Evolutionary conservation across 495 filamentous ascomycete genomes (phyloP).

Genomic region (Pyrenopolyporus hunteri): DNA sequence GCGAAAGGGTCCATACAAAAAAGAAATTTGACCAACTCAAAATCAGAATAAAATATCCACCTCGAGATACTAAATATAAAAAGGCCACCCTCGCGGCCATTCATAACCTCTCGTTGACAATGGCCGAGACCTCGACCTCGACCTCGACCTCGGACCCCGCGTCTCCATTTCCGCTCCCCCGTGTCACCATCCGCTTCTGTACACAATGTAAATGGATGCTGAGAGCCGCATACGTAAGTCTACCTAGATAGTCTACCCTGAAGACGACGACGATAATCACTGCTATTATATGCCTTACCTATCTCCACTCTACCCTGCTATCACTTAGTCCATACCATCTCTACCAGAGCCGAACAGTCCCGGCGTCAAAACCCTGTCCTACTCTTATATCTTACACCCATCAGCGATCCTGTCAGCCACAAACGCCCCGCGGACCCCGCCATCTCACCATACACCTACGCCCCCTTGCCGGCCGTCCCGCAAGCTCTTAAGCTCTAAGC

Average conservation of each 20-base stretch:
- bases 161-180: constrained; percentile 55
- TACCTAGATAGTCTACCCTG: constrained; percentile 2
- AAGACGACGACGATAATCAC: not conserved
- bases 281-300: constrained; percentile 1
- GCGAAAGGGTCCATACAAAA: no score
- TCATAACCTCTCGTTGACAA: constrained; percentile 17
- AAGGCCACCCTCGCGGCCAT: not conserved
- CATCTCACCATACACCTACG: not conserved
- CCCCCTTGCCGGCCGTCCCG: not conserved
- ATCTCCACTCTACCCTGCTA: constrained; percentile 16
- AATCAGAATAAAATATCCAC: no score
- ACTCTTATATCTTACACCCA: no score
- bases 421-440: constrained; percentile 21
- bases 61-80: not conserved
- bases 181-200: constrained; percentile 79
- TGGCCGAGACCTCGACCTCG: constrained; percentile 44
- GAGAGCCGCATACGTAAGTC: constrained; percentile 77
- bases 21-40: no score
- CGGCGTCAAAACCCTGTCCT: no score
- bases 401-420: no score
- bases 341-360: no score
- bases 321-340: not conserved
- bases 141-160: constrained; percentile 32
- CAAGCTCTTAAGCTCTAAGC: not conserved
- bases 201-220: constrained; percentile 94